A percentile compares a stretch with the other conserved stretches of the same genome.
These are phyloP conservation scores for Cyclotella choctawhatcheeana DNA, from an alignment of 108 stramenopile species.

Conservation along the genomic window DNA sequence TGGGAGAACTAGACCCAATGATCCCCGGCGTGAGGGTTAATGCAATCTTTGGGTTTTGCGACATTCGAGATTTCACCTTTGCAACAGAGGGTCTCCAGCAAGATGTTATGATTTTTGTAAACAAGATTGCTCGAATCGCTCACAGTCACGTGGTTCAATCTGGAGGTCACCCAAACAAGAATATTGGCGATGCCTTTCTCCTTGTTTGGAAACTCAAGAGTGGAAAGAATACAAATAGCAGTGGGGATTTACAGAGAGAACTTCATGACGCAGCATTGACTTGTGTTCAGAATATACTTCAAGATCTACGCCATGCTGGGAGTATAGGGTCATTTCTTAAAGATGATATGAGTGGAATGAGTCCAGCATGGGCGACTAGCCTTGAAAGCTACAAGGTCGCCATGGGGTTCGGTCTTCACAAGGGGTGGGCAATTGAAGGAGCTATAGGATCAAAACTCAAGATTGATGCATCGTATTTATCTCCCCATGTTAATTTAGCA, in stretches of 20 bases:
- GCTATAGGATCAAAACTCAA: conserved; percentile 74
- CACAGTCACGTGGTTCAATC: conserved; percentile 60
- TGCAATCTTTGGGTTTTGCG: conserved; percentile 77
- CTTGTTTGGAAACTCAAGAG: conserved; percentile 70
- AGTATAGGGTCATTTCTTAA: conserved; percentile 44
- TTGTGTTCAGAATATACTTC: conserved; percentile 43
- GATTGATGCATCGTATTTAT: conserved; percentile 78
- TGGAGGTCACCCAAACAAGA: conserved; percentile 73
- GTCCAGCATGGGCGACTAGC: conserved; percentile 34
- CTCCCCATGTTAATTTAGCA: conserved; percentile 75
- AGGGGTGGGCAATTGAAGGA: conserved; percentile 86
- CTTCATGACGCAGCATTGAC: conserved; percentile 46
- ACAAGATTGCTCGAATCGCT: conserved; percentile 70
- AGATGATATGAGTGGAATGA: conserved; percentile 30
- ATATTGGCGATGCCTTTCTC: conserved; percentile 79
- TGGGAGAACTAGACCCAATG: conserved; percentile 60
- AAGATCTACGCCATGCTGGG: conserved; percentile 38
- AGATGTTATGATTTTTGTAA: conserved; percentile 74
- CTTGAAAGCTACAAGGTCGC: conserved; percentile 49
- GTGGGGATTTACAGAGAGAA: conserved; percentile 54
- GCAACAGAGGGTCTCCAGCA: conserved; percentile 62
- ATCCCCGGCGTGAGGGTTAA: conserved; percentile 67
- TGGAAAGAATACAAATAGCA: conserved; percentile 41
- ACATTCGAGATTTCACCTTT: conserved; percentile 70
- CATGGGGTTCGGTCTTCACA: conserved; percentile 75